These are phyloP conservation scores for Cetradonia linearis DNA, from an alignment of 495 filamentous ascomycete species.

Conservation along the genomic window DNA sequence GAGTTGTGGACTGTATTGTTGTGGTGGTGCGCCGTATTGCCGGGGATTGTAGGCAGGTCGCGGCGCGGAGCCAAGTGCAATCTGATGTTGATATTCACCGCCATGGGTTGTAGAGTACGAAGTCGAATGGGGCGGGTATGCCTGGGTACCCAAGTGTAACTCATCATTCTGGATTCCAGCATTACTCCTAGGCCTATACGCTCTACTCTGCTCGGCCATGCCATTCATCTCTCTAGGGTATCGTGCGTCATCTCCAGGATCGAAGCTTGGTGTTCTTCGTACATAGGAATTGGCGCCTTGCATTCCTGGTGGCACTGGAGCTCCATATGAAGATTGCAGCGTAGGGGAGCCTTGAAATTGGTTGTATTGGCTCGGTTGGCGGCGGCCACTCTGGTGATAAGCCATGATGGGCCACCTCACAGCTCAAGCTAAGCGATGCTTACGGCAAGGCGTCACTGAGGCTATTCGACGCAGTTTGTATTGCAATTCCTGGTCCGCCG, in stretches of 20 bases:
- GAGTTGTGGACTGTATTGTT: constrained; percentile 39
- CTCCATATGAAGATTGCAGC: constrained; percentile 11
- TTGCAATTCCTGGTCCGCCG: not conserved
- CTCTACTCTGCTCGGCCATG: constrained; percentile 27
- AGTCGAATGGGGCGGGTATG: constrained; percentile 20
- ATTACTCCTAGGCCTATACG: constrained; percentile 15
- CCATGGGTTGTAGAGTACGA: constrained; percentile 30
- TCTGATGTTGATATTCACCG: constrained; percentile 39
- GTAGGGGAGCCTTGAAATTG: constrained; percentile 17
- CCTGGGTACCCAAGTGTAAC: constrained; percentile 25
- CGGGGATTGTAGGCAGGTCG: constrained; percentile 73
- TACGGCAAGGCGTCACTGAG: not conserved
- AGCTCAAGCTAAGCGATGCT: not conserved
- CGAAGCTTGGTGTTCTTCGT: constrained; percentile 61
- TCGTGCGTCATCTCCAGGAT: constrained; percentile 63
- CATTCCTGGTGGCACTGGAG: constrained; percentile 2
- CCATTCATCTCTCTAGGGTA: constrained; percentile 37
- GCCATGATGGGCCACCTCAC: constrained; percentile 19
- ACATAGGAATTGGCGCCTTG: constrained; percentile 30
- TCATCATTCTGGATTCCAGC: constrained; percentile 21
- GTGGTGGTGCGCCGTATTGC: constrained; percentile 49
- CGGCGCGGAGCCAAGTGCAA: constrained; percentile 33
- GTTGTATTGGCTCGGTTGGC: constrained; percentile 13
- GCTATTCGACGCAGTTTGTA: not conserved
- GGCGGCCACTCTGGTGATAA: constrained; percentile 19